Conservation (phyloP, 164 flowering plant species). For the Pachysandra terminalis region DNA sequence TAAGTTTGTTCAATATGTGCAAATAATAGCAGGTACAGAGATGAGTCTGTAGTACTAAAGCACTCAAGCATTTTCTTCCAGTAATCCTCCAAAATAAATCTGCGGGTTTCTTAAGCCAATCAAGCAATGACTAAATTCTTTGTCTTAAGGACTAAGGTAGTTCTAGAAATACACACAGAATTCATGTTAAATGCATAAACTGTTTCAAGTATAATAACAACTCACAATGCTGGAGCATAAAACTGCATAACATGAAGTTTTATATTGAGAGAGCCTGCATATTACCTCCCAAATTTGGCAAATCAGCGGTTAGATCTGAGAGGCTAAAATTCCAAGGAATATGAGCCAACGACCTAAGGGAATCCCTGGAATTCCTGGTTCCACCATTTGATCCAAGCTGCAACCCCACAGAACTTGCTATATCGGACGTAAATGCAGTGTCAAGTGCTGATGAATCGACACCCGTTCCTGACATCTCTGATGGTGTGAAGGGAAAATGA, state of each 20-base stretch:
- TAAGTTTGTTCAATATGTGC: too few relatives aligned
- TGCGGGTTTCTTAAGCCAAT: too few relatives aligned
- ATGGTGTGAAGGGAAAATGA: slow-evolving; percentile 87
- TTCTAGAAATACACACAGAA: too few relatives aligned
- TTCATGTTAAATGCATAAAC: too few relatives aligned
- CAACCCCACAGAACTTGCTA: slow-evolving; percentile 67
- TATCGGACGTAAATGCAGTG: slow-evolving; percentile 81
- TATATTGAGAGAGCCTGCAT: neutral
- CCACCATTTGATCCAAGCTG: slow-evolving; percentile 76
- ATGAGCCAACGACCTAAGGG: slow-evolving; percentile 75
- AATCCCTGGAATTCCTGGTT: slow-evolving; percentile 62
- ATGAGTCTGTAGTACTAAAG: too few relatives aligned
- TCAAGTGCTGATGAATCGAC: slow-evolving; percentile 84
- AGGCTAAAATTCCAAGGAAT: slow-evolving; percentile 95
- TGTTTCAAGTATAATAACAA: neutral
- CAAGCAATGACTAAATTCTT: too few relatives aligned
- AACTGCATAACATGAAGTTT: neutral
- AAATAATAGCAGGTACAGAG: too few relatives aligned
- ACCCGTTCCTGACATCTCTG: slow-evolving; percentile 88
- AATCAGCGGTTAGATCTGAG: slow-evolving; percentile 89
- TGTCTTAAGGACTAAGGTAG: neutral
- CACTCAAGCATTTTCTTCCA: too few relatives aligned
- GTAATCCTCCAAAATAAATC: too few relatives aligned
- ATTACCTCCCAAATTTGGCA: slow-evolving; percentile 86
- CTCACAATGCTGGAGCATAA: neutral